phyloP scores from a whole-genome alignment of 1,284 basidiomycete species.

The Sanguinoderma infundibulare region DNA sequence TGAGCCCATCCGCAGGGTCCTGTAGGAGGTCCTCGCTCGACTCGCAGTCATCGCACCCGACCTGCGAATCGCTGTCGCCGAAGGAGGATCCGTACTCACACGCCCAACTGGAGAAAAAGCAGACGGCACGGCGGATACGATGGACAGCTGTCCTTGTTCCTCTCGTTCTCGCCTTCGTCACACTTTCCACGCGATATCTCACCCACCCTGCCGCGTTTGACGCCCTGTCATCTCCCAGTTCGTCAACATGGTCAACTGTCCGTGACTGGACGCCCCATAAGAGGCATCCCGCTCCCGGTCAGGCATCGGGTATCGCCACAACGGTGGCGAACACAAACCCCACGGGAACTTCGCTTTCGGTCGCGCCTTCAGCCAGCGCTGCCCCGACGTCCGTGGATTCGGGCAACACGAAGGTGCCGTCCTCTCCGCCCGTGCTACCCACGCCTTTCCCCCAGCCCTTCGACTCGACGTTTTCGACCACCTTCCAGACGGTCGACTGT shows the following conservation, averaged over 20 bases:
- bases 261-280: conserved; percentile 46
- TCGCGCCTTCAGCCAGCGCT: conserved; percentile 18
- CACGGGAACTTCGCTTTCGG: conserved; percentile 13
- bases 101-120: conserved; percentile 20
- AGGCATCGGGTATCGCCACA: conserved; percentile 18
- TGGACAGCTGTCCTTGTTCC: conserved; percentile 61
- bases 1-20: conserved; percentile 14
- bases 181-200: conserved; percentile 52
- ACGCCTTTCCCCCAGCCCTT: conserved; percentile 80
- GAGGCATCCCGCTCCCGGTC: conserved; percentile 36
- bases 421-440: conserved; percentile 51
- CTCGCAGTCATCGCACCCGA: neutral
- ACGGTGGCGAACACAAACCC: conserved; percentile 16
- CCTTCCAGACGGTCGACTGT: conserved; percentile 68
- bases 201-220: conserved; percentile 53
- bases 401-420: conserved; percentile 32
- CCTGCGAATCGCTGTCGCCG: conserved; percentile 11
- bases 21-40: conserved; percentile 14
- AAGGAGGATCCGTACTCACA: conserved; percentile 21
- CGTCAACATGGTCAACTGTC: conserved; percentile 20
- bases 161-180: conserved; percentile 54
- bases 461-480: conserved; percentile 62
- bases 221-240: conserved; percentile 38
- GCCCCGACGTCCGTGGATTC: conserved; percentile 5
- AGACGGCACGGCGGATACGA: conserved; percentile 45